A percentile compares a stretch with the other conserved stretches of the same genome.
Conservation (phyloP, 371 early-diverging fungal species). For the Mucor plumbeus region DNA sequence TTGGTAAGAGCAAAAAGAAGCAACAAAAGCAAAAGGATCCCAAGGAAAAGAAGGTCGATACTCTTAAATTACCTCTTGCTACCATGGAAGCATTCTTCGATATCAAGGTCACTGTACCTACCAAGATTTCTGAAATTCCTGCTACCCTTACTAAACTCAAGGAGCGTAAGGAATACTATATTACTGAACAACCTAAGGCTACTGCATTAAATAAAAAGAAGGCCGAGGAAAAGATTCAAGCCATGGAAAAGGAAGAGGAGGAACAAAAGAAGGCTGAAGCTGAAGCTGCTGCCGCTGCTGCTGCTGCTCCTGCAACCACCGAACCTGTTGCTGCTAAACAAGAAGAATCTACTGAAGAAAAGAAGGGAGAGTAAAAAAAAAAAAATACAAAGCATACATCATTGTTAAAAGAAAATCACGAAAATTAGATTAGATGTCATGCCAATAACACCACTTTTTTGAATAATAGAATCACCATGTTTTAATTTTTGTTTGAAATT, state of each 20-base stretch:
- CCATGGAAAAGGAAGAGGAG: slow-evolving; percentile 63
- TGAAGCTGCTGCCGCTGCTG: slow-evolving; percentile 3
- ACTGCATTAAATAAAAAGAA: slow-evolving; percentile 87
- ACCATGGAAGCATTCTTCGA: slow-evolving; percentile 83
- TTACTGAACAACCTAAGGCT: slow-evolving; percentile 76
- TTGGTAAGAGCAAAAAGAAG: slow-evolving; percentile 55
- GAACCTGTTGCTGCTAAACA: background rate
- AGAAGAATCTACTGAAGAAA: slow-evolving; percentile 5
- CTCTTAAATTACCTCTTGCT: slow-evolving; percentile 82
- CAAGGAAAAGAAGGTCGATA: slow-evolving; percentile 68
- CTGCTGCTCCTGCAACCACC: background rate
- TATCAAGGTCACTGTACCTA: slow-evolving; percentile 85
- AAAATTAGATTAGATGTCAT: slow-evolving; percentile 4
- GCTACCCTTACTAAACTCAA: slow-evolving; percentile 73
- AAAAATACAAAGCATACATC: background rate
- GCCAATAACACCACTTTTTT: background rate
- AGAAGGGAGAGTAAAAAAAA: slow-evolving; percentile 8
- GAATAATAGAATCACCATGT: background rate
- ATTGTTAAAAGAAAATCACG: background rate
- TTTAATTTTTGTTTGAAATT: no score
- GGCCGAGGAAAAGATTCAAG: slow-evolving; percentile 85
- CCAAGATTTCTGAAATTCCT: slow-evolving; percentile 71
- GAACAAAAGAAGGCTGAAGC: slow-evolving; percentile 36
- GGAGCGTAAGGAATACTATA: slow-evolving; percentile 72
- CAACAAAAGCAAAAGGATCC: slow-evolving; percentile 42